Base-by-base conservation (phyloP, 352 stramenopile species). In the Pelagophyceae sp. region DNA sequence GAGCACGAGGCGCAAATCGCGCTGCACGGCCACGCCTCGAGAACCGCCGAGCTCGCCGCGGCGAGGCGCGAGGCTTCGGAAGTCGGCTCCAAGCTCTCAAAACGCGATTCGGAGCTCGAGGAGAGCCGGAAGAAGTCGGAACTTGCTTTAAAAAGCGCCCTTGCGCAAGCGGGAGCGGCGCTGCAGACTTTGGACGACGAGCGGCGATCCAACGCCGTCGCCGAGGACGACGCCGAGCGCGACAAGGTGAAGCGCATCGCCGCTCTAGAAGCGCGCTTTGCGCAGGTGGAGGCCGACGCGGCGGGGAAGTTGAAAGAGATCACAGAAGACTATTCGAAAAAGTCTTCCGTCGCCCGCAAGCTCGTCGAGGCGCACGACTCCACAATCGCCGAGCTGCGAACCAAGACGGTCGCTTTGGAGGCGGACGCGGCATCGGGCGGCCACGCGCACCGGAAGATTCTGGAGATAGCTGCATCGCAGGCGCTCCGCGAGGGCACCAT, bases 391-490 rank as follows among this genome's bases (percentile, higher is more conserved):
- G 87, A 92, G 70, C 90, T 93, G 64, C 82, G 85, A 32, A 81
- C 81, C 0, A 77, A 93, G 20, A 82, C 82, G 20, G 84, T 80
- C 17, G 84, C 88, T 27, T 65, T 94, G 25, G 89, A 94, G 77
- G 88, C 93, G 78, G 90, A 94, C 50, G 89, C 93, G 67, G 88
- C 88, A 0, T 91, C 87, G 0, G 90, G 90, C 29, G 89, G 90
- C 51, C 88, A 89, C 0, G 90, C 92, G 72, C 88, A 93, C 78
- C 89, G 90, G 50, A 92, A 92, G 72, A 94, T 94, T 63, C 88
- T 94, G 63, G 89, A 93, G 72, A 89, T 93, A 65, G 90, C 90
- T 0, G 87, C 92, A 76, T 80, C 93, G 58, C 90, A 94, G 79
- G 90, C 90, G 2, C 92, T 89, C 35, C 85, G 90, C 6, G 90